phyloP scores from a whole-genome alignment of 805 yeast genomes.

The Candida krabiensis region DNA sequence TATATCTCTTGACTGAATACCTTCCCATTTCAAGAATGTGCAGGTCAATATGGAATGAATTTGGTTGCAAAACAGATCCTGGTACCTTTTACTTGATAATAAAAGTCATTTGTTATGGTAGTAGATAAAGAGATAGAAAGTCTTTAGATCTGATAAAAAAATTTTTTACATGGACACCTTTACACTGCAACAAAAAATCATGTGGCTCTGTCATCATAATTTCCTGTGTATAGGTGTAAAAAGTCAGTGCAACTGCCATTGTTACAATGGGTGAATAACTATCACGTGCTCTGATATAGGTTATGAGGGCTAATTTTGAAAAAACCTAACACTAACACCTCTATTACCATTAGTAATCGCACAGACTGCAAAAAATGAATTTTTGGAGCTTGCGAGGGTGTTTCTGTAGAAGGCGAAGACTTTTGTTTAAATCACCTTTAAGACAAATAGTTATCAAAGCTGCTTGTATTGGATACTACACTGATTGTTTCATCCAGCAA shows the following conservation, averaged over 20 bases:
- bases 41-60: too few species aligned
- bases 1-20: constrained; percentile 81
- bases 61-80: too few species aligned
- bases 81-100: too few species aligned
- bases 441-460: too few species aligned
- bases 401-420: too few species aligned
- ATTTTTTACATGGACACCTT: not conserved
- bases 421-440: too few species aligned
- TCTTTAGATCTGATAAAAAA: constrained; percentile 3
- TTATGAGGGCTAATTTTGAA: not conserved
- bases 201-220: not conserved
- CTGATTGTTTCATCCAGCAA: constrained; percentile 8
- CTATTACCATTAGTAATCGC: constrained; percentile 2
- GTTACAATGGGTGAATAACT: too few species aligned
- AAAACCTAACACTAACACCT: not conserved
- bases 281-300: constrained; percentile 2
- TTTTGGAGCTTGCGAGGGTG: not conserved
- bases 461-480: too few species aligned
- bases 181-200: constrained; percentile 4
- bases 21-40: too few species aligned
- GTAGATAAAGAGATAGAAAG: constrained; percentile 2
- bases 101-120: too few species aligned
- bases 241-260: too few species aligned
- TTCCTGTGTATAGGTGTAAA: not conserved
- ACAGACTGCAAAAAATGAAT: constrained; percentile 1